Evolutionary conservation across 2,329 filamentous ascomycete genomes (phyloP), one percentile per base, ranked within the genome.

Genomic region (Epichloe sp.): DNA sequence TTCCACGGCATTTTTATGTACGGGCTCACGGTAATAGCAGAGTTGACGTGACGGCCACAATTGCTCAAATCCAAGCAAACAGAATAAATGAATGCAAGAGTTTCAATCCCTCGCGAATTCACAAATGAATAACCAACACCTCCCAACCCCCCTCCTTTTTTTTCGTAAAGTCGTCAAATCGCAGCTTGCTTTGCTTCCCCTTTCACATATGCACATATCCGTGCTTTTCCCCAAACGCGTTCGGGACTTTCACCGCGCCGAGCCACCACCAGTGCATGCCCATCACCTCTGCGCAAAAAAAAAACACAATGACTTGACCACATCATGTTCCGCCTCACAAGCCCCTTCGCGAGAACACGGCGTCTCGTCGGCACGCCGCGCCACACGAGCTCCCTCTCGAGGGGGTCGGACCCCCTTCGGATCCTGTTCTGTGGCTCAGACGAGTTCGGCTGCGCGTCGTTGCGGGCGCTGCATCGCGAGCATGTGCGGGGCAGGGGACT

Each of bases 391-490:
- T 11, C 47, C 19, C 42, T 26, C 37, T 15, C 40, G 8, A 17
- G 10, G 14, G 17, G 54, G 15, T 71, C 74, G 0, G 74, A 80
- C 4, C 86, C 23, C 3, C 73, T 98, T 35, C 78, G 83, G 36
- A 88, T 98, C 50, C 77, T 98, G 4, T 98, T 96, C 69, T 97
- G 90, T 68, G 93, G 93, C 55, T 93, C 91, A 3, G 93, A 98
- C 66, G 76, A 82, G 2, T 95, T 97, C 68, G 96, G 91, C 70
- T 85, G 85, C 60, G 78, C 77, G 49, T 88, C 88, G 1, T 72
- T 98, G 47, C 71, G 71, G 53, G 85, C 86, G 5, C 70, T 98
- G 36, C 66, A 84, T 58, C 61, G 69, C 5, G 84, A 88, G 62
- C 75, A 82, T 49, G 54, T 65, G 26, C 62, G 60, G 49, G 74